Percentiles rank a stretch among this genome's conserved stretches.
Conservation (phyloP, 306 rosid genomes). For the Pterocarpus macrocarpus region DNA sequence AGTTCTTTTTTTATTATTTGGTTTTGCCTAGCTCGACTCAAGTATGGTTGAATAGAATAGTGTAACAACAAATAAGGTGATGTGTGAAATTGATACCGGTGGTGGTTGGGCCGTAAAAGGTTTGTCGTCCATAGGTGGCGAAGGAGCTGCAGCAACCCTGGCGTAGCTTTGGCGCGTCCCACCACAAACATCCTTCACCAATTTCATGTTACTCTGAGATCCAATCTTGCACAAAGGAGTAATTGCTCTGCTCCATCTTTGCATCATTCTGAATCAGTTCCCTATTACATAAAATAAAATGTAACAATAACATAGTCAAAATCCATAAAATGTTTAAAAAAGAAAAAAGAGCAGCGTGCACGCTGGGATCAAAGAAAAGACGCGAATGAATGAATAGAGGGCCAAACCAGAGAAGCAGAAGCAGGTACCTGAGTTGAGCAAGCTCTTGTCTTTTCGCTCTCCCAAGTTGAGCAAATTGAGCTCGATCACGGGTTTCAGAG, state of each 20-base stretch:
- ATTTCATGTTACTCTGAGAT: slow-evolving; percentile 47
- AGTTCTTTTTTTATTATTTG: neutral
- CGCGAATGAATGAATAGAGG: too few species aligned
- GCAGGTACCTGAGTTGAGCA: neutral
- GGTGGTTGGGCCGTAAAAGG: neutral
- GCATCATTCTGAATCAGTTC: slow-evolving; percentile 61
- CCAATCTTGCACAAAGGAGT: slow-evolving; percentile 63
- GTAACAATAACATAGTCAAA: neutral
- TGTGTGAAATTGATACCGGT: neutral
- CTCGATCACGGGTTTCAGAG: neutral
- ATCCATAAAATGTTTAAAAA: neutral
- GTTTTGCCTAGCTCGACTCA: neutral
- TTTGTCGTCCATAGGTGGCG: slow-evolving; percentile 52
- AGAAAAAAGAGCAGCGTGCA: neutral
- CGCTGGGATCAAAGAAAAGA: neutral
- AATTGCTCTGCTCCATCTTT: slow-evolving; percentile 64
- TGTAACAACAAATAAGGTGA: neutral
- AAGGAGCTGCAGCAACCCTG: slow-evolving; percentile 63
- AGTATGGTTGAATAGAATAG: neutral
- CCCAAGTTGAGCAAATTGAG: neutral
- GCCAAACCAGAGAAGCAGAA: neutral
- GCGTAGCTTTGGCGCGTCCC: slow-evolving; percentile 59
- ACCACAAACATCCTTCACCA: slow-evolving; percentile 40
- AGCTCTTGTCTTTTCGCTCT: neutral
- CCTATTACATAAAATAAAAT: neutral